Percentiles rank a stretch among this genome's conserved stretches.
These are phyloP conservation scores for Calycina marina DNA, from an alignment of 2,329 filamentous ascomycete genomes.

Conservation along the genomic window DNA sequence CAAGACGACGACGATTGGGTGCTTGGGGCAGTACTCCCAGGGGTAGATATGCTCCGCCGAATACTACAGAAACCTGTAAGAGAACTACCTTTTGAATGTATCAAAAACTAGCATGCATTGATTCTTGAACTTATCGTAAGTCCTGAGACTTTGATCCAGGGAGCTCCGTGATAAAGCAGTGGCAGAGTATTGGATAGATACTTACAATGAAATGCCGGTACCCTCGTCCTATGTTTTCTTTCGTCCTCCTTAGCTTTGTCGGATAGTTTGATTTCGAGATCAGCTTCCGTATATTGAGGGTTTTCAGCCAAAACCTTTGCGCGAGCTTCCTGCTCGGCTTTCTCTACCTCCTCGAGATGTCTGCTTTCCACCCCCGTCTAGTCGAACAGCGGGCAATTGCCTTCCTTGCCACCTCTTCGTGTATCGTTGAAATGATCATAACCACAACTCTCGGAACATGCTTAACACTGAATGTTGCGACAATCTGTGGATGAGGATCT, in stretches of 20 bases:
- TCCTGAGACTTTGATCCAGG: too few species aligned
- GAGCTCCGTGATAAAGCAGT: too few species aligned
- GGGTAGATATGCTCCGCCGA: too few species aligned
- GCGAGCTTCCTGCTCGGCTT: conserved; percentile 43
- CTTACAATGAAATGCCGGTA: too few species aligned
- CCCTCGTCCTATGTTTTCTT: conserved; percentile 10
- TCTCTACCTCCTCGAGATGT: conserved; percentile 47
- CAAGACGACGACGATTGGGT: too few species aligned
- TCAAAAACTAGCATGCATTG: too few species aligned
- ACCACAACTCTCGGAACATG: conserved; percentile 50
- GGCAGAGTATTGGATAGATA: too few species aligned
- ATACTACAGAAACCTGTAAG: too few species aligned
- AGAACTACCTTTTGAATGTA: too few species aligned
- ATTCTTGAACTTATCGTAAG: too few species aligned
- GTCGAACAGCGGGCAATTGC: conserved; percentile 57
- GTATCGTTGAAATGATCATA: conserved; percentile 58
- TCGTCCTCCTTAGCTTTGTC: conserved; percentile 34
- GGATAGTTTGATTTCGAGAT: conserved; percentile 45
- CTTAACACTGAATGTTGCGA: conserved; percentile 45
- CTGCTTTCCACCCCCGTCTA: conserved; percentile 32
- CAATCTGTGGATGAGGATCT: conserved; percentile 27
- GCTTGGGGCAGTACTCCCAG: too few species aligned
- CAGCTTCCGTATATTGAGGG: conserved; percentile 41
- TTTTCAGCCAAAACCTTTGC: conserved; percentile 41
- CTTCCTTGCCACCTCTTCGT: conserved; percentile 29